These are phyloP conservation scores for Phyllosticta citriasiana DNA, from an alignment of 2,329 filamentous ascomycete genomes.

Conservation along the genomic window DNA sequence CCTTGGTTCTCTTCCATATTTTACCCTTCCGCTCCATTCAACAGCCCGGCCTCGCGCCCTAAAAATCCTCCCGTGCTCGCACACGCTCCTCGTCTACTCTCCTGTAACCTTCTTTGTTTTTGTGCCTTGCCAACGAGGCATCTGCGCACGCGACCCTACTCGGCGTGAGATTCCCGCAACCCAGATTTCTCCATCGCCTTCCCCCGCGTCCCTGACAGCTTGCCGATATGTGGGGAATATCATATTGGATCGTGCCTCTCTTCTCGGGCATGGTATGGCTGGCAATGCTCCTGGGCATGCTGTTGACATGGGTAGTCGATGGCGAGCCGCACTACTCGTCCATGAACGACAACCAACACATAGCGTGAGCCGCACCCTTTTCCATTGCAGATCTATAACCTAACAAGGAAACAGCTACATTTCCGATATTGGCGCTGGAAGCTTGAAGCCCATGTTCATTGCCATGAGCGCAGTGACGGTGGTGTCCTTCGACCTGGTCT, in stretches of 20 bases:
- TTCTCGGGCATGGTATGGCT: slow-evolving; percentile 46
- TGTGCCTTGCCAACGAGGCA: background rate
- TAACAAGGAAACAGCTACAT: slow-evolving; percentile 19
- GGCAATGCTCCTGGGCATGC: slow-evolving; percentile 57
- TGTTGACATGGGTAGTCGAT: slow-evolving; percentile 58
- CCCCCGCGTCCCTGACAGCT: background rate
- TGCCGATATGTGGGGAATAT: slow-evolving; percentile 30
- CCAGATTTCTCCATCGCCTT: background rate
- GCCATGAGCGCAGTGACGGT: slow-evolving; percentile 61
- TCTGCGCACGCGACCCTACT: slow-evolving; percentile 3
- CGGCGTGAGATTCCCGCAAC: background rate
- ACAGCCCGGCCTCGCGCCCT: background rate
- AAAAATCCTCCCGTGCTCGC: background rate
- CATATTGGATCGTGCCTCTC: slow-evolving; percentile 56
- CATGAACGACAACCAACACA: slow-evolving; percentile 48
- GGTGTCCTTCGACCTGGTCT: slow-evolving; percentile 69
- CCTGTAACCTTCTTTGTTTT: background rate
- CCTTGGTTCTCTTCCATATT: background rate
- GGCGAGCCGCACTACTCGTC: slow-evolving; percentile 49
- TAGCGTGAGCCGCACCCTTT: slow-evolving; percentile 53
- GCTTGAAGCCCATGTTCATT: slow-evolving; percentile 70
- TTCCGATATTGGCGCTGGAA: slow-evolving; percentile 44
- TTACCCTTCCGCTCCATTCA: background rate
- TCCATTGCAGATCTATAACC: too few relatives aligned
- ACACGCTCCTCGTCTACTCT: background rate